Conservation (phyloP, 2,329 filamentous ascomycete genomes). For the Biscogniauxia marginata region DNA sequence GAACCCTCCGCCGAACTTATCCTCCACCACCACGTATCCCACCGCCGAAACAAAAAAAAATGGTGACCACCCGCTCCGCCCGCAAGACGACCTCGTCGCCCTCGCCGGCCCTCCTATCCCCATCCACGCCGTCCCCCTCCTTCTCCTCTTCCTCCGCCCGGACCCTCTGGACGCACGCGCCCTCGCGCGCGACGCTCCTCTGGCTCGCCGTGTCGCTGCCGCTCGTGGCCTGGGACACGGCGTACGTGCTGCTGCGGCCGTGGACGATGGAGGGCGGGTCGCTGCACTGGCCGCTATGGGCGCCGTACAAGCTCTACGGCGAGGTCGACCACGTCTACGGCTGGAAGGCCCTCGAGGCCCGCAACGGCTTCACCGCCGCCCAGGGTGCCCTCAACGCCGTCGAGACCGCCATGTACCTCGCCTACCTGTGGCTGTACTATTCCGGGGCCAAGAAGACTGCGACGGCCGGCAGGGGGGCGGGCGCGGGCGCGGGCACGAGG, state of each 20-base stretch:
- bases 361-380: slow-evolving; percentile 74
- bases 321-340: slow-evolving; percentile 80
- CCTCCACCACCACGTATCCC: background rate
- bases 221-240: slow-evolving; percentile 77
- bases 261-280: slow-evolving; percentile 77
- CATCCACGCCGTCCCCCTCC: too few relatives aligned
- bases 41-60: slow-evolving; percentile 11
- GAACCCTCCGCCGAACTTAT: background rate
- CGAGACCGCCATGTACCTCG: slow-evolving; percentile 64
- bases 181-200: slow-evolving; percentile 48
- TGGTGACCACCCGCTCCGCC: slow-evolving; percentile 32
- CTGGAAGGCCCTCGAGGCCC: slow-evolving; percentile 64
- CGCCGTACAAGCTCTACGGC: slow-evolving; percentile 78
- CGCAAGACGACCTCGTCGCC: slow-evolving; percentile 16
- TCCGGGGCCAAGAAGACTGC: slow-evolving; percentile 4
- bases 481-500: slow-evolving; percentile 20
- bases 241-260: slow-evolving; percentile 77
- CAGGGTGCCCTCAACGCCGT: slow-evolving; percentile 68
- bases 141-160: slow-evolving; percentile 5
- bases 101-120: slow-evolving; percentile 3
- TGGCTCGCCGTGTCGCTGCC: slow-evolving; percentile 77
- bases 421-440: slow-evolving; percentile 49
- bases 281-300: slow-evolving; percentile 70
- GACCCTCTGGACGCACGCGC: slow-evolving; percentile 44
- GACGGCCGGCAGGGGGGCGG: slow-evolving; percentile 8